These are phyloP conservation scores for Pythium sukuiense DNA, from an alignment of 352 stramenopile genomes.

Conservation along the genomic window DNA sequence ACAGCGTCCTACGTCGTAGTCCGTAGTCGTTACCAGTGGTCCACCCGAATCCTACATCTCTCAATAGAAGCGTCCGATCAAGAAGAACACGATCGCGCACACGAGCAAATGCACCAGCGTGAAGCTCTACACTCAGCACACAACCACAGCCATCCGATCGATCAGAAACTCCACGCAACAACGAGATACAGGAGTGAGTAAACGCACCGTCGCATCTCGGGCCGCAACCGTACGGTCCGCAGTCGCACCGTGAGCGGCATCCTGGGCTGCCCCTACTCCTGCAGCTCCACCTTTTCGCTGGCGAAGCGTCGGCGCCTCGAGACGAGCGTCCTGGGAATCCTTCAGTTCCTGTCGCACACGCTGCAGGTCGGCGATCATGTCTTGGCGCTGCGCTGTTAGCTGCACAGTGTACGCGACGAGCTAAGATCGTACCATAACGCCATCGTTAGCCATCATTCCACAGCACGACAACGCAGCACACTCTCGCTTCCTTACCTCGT, in stretches of 20 bases:
- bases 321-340: slow-evolving; percentile 53
- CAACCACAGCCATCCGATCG: slow-evolving; percentile 1
- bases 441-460: not conserved
- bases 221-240: slow-evolving; percentile 31
- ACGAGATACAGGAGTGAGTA: not conserved
- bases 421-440: slow-evolving; percentile 27
- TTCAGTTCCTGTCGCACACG: slow-evolving; percentile 67
- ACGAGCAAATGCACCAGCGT: slow-evolving; percentile 82
- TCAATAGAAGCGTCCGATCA: slow-evolving; percentile 86
- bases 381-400: slow-evolving; percentile 81
- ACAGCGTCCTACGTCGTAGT: not conserved
- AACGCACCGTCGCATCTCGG: slow-evolving; percentile 61
- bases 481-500: slow-evolving; percentile 56
- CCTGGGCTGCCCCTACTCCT: slow-evolving; percentile 26
- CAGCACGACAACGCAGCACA: not conserved
- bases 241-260: slow-evolving; percentile 23
- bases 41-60: slow-evolving; percentile 1
- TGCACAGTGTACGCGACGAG: slow-evolving; percentile 89
- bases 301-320: slow-evolving; percentile 63
- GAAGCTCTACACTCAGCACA: slow-evolving; percentile 45
- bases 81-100: slow-evolving; percentile 89
- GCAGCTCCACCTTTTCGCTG: slow-evolving; percentile 61
- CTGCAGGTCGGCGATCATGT: slow-evolving; percentile 82
- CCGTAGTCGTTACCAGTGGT: not conserved
- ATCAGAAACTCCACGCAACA: not conserved